phyloP scores from a whole-genome alignment of 441 rosid species.

The Pelargonium hybrid region DNA sequence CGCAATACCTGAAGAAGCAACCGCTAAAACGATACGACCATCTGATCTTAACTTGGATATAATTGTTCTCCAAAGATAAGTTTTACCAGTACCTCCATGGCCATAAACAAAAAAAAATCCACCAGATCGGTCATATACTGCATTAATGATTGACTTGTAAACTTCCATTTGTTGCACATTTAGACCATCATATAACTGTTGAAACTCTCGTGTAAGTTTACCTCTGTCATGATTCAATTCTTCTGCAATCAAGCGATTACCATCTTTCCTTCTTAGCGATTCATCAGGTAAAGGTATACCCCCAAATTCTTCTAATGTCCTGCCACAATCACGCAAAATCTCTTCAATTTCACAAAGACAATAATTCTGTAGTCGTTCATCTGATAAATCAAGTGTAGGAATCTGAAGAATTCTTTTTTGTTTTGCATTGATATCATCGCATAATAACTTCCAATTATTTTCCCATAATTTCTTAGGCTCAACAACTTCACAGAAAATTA shows the following conservation, averaged over 20 bases:
- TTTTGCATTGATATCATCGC: not conserved
- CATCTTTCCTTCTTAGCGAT: not conserved
- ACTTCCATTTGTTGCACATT: not conserved
- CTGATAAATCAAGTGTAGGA: not conserved
- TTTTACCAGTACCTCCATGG: conserved; percentile 7
- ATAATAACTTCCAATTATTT: not conserved
- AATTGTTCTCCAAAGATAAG: not conserved
- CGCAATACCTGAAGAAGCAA: not conserved
- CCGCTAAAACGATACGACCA: not conserved
- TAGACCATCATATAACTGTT: not conserved
- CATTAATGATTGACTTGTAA: not conserved
- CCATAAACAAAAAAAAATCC: not conserved
- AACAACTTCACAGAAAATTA: not conserved
- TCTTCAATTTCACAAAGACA: not conserved
- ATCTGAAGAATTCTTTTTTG: not conserved
- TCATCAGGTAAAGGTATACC: not conserved
- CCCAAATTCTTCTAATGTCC: not conserved
- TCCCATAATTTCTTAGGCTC: not conserved
- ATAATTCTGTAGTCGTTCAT: not conserved
- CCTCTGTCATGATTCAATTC: not conserved
- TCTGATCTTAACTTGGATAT: not conserved
- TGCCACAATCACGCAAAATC: not conserved
- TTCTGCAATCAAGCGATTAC: not conserved
- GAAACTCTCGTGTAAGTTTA: not conserved
- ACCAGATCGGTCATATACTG: not conserved